These are phyloP conservation scores for Fusarium sp. DNA, from an alignment of 2,329 filamentous ascomycete genomes.

Conservation along the genomic window DNA sequence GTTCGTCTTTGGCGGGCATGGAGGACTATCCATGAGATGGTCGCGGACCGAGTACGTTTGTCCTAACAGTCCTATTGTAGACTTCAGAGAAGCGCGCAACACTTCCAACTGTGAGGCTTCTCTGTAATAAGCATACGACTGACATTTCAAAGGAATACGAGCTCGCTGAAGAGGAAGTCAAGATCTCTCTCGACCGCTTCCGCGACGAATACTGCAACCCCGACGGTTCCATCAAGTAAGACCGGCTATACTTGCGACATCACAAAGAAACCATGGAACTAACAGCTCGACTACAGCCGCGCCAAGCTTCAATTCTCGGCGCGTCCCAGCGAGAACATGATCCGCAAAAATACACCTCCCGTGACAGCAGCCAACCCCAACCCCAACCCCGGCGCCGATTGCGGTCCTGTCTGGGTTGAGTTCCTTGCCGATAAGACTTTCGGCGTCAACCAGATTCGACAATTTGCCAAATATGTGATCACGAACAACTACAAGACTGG, in stretches of 20 bases:
- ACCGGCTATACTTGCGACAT: not conserved
- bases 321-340: slow-evolving; percentile 84
- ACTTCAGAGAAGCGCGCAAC: not conserved
- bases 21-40: slow-evolving; percentile 95
- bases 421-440: slow-evolving; percentile 84
- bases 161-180: slow-evolving; percentile 87
- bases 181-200: slow-evolving; percentile 87
- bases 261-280: not conserved
- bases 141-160: slow-evolving; percentile 80
- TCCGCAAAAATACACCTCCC: slow-evolving; percentile 81
- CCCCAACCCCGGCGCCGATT: slow-evolving; percentile 75
- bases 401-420: slow-evolving; percentile 92
- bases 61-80: slow-evolving; percentile 4
- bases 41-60: slow-evolving; percentile 77
- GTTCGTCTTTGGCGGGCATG: slow-evolving; percentile 91
- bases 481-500: slow-evolving; percentile 86
- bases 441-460: slow-evolving; percentile 91
- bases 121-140: not conserved
- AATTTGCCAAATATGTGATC: slow-evolving; percentile 84
- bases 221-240: slow-evolving; percentile 81
- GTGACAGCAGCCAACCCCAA: slow-evolving; percentile 74
- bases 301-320: slow-evolving; percentile 87
- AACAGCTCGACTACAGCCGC: slow-evolving; percentile 65
- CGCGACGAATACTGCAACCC: slow-evolving; percentile 74
- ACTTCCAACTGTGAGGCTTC: not conserved